Conservation (phyloP, 768 basidiomycete genomes). For the Suillus paluster region DNA sequence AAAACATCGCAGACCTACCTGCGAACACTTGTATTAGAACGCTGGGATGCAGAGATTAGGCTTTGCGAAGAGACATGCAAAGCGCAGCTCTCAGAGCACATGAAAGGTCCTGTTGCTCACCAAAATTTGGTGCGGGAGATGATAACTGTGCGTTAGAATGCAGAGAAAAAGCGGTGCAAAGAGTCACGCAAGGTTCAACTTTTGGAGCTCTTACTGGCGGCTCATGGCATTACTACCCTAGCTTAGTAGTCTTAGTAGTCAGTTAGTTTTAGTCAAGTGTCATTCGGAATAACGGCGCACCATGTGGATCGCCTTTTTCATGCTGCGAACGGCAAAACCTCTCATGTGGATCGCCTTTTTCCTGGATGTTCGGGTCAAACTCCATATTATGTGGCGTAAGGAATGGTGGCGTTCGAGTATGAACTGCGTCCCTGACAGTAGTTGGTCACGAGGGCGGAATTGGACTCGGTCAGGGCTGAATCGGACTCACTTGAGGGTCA, state of each 20-base stretch:
- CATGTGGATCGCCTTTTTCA: too few relatives aligned
- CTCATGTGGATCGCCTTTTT: too few relatives aligned
- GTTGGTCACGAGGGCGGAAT: neutral
- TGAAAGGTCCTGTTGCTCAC: neutral
- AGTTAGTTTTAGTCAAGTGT: neutral
- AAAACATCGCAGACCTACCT: too few relatives aligned
- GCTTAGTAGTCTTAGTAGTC: neutral
- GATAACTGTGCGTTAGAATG: neutral
- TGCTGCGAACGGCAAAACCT: too few relatives aligned
- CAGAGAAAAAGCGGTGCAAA: neutral
- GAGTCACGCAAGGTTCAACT: neutral
- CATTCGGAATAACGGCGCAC: constrained; percentile 11
- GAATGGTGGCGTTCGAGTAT: neutral
- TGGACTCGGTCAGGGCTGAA: too few relatives aligned
- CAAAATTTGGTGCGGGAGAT: neutral
- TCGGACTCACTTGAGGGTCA: neutral
- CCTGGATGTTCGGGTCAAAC: neutral
- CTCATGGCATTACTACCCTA: neutral
- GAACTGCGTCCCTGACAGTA: neutral
- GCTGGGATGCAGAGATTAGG: neutral
- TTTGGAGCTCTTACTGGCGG: neutral
- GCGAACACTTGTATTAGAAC: neutral
- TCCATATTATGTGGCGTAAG: neutral
- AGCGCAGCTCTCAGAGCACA: neutral
- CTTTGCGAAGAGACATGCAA: neutral